These are phyloP conservation scores for Apiospora sp. DNA, from an alignment of 2,329 filamentous ascomycete genomes.

Conservation along the genomic window DNA sequence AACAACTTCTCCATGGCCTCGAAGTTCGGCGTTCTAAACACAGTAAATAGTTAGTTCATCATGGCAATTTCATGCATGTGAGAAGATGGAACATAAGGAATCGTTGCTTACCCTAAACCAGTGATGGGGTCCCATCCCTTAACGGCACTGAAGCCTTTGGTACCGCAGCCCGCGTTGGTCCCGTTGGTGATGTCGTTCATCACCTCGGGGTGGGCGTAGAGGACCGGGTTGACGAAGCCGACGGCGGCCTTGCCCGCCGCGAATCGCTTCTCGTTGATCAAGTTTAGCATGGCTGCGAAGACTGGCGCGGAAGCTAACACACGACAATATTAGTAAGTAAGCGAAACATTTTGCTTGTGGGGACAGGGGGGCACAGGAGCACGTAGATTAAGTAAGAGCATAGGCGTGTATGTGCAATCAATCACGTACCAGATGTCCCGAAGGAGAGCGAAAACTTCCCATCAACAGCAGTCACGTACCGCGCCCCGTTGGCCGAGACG, in stretches of 20 bases:
- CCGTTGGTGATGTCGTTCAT: conserved; percentile 43
- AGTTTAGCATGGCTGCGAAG: conserved; percentile 35
- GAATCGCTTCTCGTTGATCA: conserved; percentile 38
- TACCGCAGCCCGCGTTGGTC: conserved; percentile 40
- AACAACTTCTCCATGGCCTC: conserved; percentile 29
- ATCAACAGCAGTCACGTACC: conserved; percentile 52
- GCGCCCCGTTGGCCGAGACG: conserved; percentile 53
- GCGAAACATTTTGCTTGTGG: too few species aligned
- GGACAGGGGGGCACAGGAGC: too few species aligned
- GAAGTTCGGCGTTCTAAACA: conserved; percentile 28
- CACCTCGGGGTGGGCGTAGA: conserved; percentile 41
- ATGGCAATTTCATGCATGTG: too few species aligned
- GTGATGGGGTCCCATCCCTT: conserved; percentile 46
- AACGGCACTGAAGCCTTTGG: conserved; percentile 38
- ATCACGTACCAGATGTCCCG: conserved; percentile 53
- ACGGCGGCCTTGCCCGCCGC: conserved; percentile 35
- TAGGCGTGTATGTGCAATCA: not conserved
- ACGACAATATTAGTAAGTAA: conserved; percentile 10
- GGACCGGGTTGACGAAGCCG: conserved; percentile 36
- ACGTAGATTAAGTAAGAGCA: too few species aligned
- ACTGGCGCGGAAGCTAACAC: conserved; percentile 40
- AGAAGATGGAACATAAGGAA: not conserved
- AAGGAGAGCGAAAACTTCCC: conserved; percentile 52
- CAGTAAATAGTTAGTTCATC: not conserved
- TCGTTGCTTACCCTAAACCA: conserved; percentile 35